Evolutionary conservation across 2,329 filamentous ascomycete species (phyloP).

Genomic region (Cytospora mali): DNA sequence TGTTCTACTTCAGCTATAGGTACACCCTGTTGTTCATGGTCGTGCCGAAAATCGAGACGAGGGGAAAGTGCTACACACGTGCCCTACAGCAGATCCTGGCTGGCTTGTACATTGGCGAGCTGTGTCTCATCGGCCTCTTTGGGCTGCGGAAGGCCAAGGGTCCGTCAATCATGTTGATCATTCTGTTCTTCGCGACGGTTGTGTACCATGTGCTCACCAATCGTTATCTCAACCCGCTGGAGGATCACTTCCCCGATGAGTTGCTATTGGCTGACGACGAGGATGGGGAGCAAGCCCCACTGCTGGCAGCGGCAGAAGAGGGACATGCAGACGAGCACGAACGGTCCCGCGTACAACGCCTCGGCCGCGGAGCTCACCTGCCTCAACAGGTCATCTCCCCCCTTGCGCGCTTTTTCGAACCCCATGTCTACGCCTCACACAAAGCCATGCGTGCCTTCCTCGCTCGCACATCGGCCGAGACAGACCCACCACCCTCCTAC

Average conservation of each 20-base stretch:
- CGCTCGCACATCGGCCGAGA: slow-evolving; percentile 21
- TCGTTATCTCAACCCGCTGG: slow-evolving; percentile 25
- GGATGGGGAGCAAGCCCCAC: slow-evolving; percentile 21
- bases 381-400: slow-evolving; percentile 21
- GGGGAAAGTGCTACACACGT: slow-evolving; percentile 83
- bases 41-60: slow-evolving; percentile 78
- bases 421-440: slow-evolving; percentile 26
- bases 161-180: slow-evolving; percentile 16
- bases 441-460: slow-evolving; percentile 25
- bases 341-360: slow-evolving; percentile 18
- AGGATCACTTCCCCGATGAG: slow-evolving; percentile 26
- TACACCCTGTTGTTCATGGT: slow-evolving; percentile 87
- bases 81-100: slow-evolving; percentile 84
- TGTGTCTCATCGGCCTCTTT: slow-evolving; percentile 83
- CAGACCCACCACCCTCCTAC: slow-evolving; percentile 23
- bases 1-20: slow-evolving; percentile 83
- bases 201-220: slow-evolving; percentile 23
- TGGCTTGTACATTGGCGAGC: slow-evolving; percentile 77
- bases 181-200: slow-evolving; percentile 22
- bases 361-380: slow-evolving; percentile 21
- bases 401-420: slow-evolving; percentile 24
- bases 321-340: slow-evolving; percentile 13
- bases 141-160: slow-evolving; percentile 49
- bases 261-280: slow-evolving; percentile 1
- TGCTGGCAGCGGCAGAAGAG: slow-evolving; percentile 22